Evolutionary conservation across 2,329 filamentous ascomycete species (phyloP).

Genomic region (Penicillium vulpinum): DNA sequence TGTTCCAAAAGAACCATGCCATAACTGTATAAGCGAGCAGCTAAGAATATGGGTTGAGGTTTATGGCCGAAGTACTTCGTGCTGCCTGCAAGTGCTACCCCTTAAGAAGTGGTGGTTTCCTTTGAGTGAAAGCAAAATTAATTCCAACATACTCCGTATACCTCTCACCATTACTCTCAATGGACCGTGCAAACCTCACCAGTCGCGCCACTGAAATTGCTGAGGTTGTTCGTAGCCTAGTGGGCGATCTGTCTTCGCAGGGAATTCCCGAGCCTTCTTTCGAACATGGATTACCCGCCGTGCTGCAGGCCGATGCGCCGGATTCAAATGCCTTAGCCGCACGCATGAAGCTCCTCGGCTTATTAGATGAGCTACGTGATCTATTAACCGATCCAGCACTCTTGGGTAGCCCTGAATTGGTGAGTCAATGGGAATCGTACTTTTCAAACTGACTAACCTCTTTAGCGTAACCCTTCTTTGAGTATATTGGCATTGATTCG

Average conservation of each 20-base stretch:
- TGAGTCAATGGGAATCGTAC: neutral
- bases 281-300: conserved; percentile 14
- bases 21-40: neutral
- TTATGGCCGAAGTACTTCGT: neutral
- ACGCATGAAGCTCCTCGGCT: conserved; percentile 5
- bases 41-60: neutral
- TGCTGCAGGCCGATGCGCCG: conserved; percentile 12
- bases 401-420: conserved; percentile 5
- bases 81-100: neutral
- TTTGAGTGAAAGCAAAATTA: neutral
- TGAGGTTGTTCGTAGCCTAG: conserved; percentile 3
- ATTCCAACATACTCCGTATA: neutral
- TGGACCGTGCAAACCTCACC: conserved; percentile 6
- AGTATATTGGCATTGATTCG: conserved; percentile 10
- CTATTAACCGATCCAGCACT: conserved; percentile 11
- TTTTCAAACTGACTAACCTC: neutral
- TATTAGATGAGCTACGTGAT: conserved; percentile 13
- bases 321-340: conserved; percentile 3
- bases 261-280: conserved; percentile 16
- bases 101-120: neutral
- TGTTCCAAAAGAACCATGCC: neutral
- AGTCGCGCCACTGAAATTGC: conserved; percentile 4
- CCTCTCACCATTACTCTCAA: neutral
- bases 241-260: conserved; percentile 10
- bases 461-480: conserved; percentile 10